Percentiles rank a stretch among this genome's conserved stretches.
phyloP scores from a whole-genome alignment of 83 land plant genomes.

The Diphasiastrum complanatum region DNA sequence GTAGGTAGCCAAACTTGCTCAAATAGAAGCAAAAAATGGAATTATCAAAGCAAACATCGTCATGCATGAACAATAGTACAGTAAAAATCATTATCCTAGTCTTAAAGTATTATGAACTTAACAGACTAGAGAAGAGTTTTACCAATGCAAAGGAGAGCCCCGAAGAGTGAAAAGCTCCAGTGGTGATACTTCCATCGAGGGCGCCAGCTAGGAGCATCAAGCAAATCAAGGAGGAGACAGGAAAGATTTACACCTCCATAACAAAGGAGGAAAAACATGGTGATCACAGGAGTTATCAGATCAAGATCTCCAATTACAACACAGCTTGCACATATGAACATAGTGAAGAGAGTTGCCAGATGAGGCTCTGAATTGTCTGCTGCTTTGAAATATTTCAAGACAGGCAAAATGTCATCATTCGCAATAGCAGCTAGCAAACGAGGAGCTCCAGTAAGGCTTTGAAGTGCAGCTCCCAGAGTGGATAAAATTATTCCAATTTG shows the following conservation, averaged over 20 bases:
- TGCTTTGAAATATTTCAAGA: conserved; percentile 11
- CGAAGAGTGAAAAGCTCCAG: conserved; percentile 14
- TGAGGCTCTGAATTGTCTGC: conserved; percentile 9
- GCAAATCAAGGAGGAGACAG: conserved; percentile 11
- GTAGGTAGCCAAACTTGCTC: neutral
- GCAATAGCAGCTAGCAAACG: conserved; percentile 15
- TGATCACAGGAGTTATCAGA: conserved; percentile 10
- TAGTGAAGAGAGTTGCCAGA: conserved; percentile 13
- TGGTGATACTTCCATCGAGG: conserved; percentile 15
- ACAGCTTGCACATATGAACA: conserved; percentile 7
- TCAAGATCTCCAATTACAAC: conserved; percentile 13
- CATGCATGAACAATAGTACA: too few relatives aligned
- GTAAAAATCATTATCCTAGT: too few relatives aligned
- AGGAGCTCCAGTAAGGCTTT: conserved; percentile 10
- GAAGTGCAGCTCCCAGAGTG: conserved; percentile 14
- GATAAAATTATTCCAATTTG: conserved; percentile 13
- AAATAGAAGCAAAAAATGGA: neutral
- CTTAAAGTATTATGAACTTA: too few relatives aligned
- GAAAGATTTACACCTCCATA: conserved; percentile 13
- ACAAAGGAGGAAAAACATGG: conserved; percentile 13
- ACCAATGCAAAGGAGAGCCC: conserved; percentile 12
- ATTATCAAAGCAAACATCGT: too few relatives aligned
- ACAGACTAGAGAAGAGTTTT: too few relatives aligned
- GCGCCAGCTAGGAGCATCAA: conserved; percentile 20
- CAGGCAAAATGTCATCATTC: conserved; percentile 13